Evolutionary conservation across 176 grass and related monocot genomes (phyloP).

Genomic region (Stipa capillata): DNA sequence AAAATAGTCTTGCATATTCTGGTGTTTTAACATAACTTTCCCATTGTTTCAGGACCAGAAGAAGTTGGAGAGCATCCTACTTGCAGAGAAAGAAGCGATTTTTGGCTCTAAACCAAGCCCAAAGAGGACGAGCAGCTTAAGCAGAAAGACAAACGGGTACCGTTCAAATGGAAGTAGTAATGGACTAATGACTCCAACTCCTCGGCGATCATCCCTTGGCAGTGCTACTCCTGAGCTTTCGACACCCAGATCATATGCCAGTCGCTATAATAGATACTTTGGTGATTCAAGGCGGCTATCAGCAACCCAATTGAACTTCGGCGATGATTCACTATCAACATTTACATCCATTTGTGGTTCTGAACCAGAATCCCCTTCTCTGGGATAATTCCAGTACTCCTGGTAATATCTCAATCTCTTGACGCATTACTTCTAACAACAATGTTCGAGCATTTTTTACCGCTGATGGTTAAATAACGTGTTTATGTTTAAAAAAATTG

Average conservation of each 20-base stretch:
- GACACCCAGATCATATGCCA: constrained; percentile 78
- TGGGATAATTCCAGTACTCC: constrained; percentile 22
- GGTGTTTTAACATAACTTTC: neutral
- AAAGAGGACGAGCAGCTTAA: constrained; percentile 59
- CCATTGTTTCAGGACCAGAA: constrained; percentile 70
- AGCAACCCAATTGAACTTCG: constrained; percentile 58
- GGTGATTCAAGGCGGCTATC: constrained; percentile 59
- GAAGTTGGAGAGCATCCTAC: constrained; percentile 80
- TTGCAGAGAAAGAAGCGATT: constrained; percentile 63
- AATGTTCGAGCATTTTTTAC: constrained; percentile 2
- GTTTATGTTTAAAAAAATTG: neutral
- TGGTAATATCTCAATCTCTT: constrained; percentile 20
- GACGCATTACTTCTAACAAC: neutral
- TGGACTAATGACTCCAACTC: constrained; percentile 80
- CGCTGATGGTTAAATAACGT: neutral
- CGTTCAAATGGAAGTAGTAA: constrained; percentile 42
- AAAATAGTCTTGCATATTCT: neutral
- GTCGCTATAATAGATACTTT: constrained; percentile 61
- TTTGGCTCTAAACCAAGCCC: constrained; percentile 65
- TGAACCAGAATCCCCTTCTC: constrained; percentile 82
- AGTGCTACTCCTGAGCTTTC: constrained; percentile 76
- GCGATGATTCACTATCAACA: constrained; percentile 79
- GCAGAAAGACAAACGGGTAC: constrained; percentile 53
- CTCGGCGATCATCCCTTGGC: constrained; percentile 51
- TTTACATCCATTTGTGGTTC: constrained; percentile 97